These are phyloP conservation scores for Pseudonectria foliicola DNA, from an alignment of 2,329 filamentous ascomycete species.

Conservation along the genomic window DNA sequence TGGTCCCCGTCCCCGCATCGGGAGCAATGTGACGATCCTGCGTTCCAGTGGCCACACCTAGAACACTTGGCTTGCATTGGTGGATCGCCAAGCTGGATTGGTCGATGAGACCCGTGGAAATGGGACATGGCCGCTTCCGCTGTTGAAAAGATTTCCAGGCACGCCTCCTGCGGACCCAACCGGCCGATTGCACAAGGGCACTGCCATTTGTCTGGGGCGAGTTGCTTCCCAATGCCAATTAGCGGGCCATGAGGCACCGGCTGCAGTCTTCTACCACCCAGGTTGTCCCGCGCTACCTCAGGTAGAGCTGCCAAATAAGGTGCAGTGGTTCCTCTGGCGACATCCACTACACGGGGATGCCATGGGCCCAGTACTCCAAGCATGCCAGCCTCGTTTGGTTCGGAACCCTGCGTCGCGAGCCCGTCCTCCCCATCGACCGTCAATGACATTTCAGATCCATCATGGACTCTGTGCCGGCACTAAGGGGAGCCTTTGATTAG, in stretches of 20 bases:
- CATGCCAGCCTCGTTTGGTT: no score
- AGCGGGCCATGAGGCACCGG: conserved; percentile 1
- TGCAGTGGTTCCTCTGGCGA: no score
- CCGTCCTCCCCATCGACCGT: no score
- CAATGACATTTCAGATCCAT: no score
- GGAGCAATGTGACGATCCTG: conserved; percentile 1
- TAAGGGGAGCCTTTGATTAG: no score
- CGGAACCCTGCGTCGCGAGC: no score
- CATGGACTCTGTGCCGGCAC: no score
- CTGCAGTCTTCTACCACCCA: background rate
- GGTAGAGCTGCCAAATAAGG: no score
- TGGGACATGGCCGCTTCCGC: conserved; percentile 1
- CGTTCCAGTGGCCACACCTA: conserved; percentile 2
- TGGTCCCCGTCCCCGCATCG: conserved; percentile 3
- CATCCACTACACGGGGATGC: no score
- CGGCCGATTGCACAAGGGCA: background rate
- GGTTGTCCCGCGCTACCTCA: no score
- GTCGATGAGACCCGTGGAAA: conserved; percentile 1
- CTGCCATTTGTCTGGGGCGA: conserved; percentile 2
- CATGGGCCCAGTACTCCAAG: no score
- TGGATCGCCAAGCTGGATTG: background rate
- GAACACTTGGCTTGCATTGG: conserved; percentile 2
- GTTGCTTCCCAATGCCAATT: conserved; percentile 5
- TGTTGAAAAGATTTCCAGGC: conserved; percentile 1
- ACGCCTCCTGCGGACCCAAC: background rate